A percentile compares a stretch with the other conserved stretches of the same genome.
Evolutionary conservation across 345 rosid genomes (phyloP).

Genomic region (Gossypium australe): DNA sequence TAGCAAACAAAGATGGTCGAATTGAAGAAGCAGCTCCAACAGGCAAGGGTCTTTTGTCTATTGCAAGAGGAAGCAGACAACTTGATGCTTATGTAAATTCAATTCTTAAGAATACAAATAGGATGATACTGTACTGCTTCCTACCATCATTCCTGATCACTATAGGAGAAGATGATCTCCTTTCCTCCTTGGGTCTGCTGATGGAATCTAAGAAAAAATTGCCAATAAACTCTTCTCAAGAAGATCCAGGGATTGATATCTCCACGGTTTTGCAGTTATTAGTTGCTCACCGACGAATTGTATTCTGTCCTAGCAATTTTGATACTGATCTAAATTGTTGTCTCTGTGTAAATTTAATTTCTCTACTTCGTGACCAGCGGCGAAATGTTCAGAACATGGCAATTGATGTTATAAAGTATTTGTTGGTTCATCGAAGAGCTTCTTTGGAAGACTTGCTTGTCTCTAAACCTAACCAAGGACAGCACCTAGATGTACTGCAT

Average conservation of each 20-base stretch:
- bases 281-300: constrained; percentile 81
- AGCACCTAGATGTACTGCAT: constrained; percentile 69
- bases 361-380: constrained; percentile 81
- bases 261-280: constrained; percentile 79
- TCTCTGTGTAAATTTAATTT: constrained; percentile 76
- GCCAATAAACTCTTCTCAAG: constrained; percentile 41
- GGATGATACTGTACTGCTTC: constrained; percentile 87
- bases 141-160: constrained; percentile 80
- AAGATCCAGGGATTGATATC: constrained; percentile 73
- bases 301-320: constrained; percentile 92
- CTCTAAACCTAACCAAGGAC: constrained; percentile 86
- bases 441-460: constrained; percentile 87
- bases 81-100: constrained; percentile 91
- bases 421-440: constrained; percentile 86
- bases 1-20: constrained; percentile 95
- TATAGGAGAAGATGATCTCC: constrained; percentile 84
- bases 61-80: constrained; percentile 74
- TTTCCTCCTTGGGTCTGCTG: constrained; percentile 69
- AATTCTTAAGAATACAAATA: constrained; percentile 82
- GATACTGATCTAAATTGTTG: constrained; percentile 94
- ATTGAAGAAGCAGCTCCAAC: constrained; percentile 87
- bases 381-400: constrained; percentile 77
- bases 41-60: constrained; percentile 86
- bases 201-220: constrained; percentile 61
- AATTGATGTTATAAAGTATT: constrained; percentile 72